A percentile compares a stretch with the other conserved stretches of the same genome.
Conservation (phyloP, 2,329 filamentous ascomycete genomes). For the Hypocreales sp. region DNA sequence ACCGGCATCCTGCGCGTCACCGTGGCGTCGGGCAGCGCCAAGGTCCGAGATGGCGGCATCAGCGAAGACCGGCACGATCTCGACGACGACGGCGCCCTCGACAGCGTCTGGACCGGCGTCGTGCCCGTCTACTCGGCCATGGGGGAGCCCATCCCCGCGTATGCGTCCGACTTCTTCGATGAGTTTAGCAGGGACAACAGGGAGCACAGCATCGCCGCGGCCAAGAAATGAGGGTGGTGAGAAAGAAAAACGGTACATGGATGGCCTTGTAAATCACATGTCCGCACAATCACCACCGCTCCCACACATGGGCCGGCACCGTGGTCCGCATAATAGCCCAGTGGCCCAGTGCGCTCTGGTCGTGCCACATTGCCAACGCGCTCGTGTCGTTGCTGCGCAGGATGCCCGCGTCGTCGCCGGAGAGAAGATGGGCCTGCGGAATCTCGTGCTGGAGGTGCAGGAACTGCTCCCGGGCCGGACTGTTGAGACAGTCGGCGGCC, state of each 20-base stretch:
- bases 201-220: conserved; percentile 12
- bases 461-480: conserved; percentile 52
- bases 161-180: conserved; percentile 33
- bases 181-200: conserved; percentile 21
- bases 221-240: conserved; percentile 9
- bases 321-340: conserved; percentile 87
- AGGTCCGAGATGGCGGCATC: no score
- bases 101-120: no score
- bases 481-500: conserved; percentile 54
- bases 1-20: no score
- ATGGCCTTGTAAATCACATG: no score
- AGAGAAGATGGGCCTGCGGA: conserved; percentile 30
- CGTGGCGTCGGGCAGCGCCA: no score
- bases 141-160: conserved; percentile 45
- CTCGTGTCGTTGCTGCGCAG: conserved; percentile 48
- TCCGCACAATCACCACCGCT: conserved; percentile 65
- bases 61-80: no score
- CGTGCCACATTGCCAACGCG: conserved; percentile 55
- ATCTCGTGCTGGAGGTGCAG: conserved; percentile 62
- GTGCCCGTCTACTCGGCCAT: no score
- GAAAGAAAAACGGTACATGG: no score
- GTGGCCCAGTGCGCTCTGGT: conserved; percentile 64
- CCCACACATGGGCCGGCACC: conserved; percentile 65
- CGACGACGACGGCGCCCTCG: no score
- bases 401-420: conserved; percentile 30